Percentiles rank a stretch among this genome's conserved stretches.
These are phyloP conservation scores for Ceratocystis ficicola DNA, from an alignment of 2,329 filamentous ascomycete genomes.

Conservation along the genomic window DNA sequence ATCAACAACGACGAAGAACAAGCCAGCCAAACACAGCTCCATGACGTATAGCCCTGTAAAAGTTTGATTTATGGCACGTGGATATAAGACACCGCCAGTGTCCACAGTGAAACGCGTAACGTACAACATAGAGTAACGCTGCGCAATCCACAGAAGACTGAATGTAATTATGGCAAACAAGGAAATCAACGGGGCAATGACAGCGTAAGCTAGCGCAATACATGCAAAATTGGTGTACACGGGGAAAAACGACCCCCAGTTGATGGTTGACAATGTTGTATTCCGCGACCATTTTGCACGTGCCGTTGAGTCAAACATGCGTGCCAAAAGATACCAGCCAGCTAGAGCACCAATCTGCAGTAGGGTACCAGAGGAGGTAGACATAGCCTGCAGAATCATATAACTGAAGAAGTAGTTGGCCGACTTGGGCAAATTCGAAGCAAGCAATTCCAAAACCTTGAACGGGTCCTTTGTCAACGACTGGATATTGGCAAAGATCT, in stretches of 20 bases:
- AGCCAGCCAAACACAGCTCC: slow-evolving; percentile 76
- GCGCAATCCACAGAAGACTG: slow-evolving; percentile 79
- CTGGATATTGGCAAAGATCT: slow-evolving; percentile 44
- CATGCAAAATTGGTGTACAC: slow-evolving; percentile 95
- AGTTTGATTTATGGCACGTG: slow-evolving; percentile 83
- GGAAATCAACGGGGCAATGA: slow-evolving; percentile 81
- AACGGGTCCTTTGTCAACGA: slow-evolving; percentile 43
- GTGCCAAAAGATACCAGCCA: slow-evolving; percentile 70
- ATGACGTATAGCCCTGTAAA: slow-evolving; percentile 93
- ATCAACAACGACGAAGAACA: slow-evolving; percentile 70
- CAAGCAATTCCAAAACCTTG: slow-evolving; percentile 55
- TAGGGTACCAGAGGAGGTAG: slow-evolving; percentile 77
- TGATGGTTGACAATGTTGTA: slow-evolving; percentile 61
- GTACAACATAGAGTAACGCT: slow-evolving; percentile 94
- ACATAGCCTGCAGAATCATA: slow-evolving; percentile 88
- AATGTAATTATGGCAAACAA: slow-evolving; percentile 92
- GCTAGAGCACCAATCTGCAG: slow-evolving; percentile 70
- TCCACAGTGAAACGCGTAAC: slow-evolving; percentile 82
- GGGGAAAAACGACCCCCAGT: slow-evolving; percentile 90
- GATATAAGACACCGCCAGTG: slow-evolving; percentile 85
- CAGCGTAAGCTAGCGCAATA: slow-evolving; percentile 77
- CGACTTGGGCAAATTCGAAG: slow-evolving; percentile 67
- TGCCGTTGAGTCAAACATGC: slow-evolving; percentile 69
- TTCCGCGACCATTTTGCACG: slow-evolving; percentile 76
- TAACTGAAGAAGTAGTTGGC: slow-evolving; percentile 98